Conservation (phyloP, 139 green algal genomes). For the Chlorella sorokiniana region DNA sequence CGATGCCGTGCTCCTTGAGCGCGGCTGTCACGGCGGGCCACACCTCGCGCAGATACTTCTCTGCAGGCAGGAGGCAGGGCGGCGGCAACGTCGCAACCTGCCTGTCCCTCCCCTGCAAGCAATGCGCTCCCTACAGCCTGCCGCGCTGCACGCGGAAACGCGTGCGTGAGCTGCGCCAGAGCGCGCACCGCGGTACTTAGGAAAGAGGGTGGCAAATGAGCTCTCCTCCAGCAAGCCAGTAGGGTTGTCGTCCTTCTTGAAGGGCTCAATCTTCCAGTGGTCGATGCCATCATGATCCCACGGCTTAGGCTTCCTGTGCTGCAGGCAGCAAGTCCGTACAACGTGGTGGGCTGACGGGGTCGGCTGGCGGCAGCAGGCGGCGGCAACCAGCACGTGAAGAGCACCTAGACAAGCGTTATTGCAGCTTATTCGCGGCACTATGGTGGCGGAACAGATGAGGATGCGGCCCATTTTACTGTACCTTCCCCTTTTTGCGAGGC, state of each 20-base stretch:
- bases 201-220: conserved; percentile 97
- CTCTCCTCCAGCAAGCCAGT: conserved; percentile 93
- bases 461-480: too few relatives aligned
- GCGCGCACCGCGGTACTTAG: conserved; percentile 90
- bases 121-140: background rate
- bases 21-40: conserved; percentile 92
- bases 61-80: conserved; percentile 51
- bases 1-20: conserved; percentile 86
- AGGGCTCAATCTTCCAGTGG: conserved; percentile 86
- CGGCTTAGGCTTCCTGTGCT: conserved; percentile 89
- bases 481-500: conserved; percentile 32
- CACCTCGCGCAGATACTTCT: conserved; percentile 97
- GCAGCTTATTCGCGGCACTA: too few relatives aligned
- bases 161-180: too few relatives aligned
- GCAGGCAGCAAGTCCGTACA: background rate
- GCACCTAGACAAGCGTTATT: too few relatives aligned
- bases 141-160: too few relatives aligned
- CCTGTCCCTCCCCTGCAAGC: background rate
- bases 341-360: too few relatives aligned
- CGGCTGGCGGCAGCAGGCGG: background rate
- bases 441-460: background rate
- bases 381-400: too few relatives aligned
- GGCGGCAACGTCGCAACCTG: background rate
- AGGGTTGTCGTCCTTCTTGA: conserved; percentile 91
- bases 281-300: conserved; percentile 98